Evolutionary conservation across 140 eudicot genomes (phyloP), one percentile per base, ranked within the genome.

Genomic region (Cichorium intybus): DNA sequence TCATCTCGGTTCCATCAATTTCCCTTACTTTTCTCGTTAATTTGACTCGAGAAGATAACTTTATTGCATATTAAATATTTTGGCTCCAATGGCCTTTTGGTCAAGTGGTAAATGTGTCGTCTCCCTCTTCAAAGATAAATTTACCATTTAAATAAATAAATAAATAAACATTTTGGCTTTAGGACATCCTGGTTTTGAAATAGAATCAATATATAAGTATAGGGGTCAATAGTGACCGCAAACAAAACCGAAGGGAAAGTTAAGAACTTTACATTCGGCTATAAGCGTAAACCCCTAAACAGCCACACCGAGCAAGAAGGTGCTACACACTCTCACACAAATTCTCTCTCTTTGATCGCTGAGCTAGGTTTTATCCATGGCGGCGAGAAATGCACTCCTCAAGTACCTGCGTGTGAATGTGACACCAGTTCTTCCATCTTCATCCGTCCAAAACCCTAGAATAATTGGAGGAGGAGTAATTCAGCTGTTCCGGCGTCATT

Each of bases 361-460:
- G 22, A 64, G 64, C 8, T 63, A 64, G 65, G 58, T 43, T 55
- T 26, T 14, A 43, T 47, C 70, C 51, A 84, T 84, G 96, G 96
- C 96, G 77, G 90, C 87, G 27, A 82, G 87, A 77, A 85, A 66
- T 39, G 87, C 96, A 59, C 59, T 88, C 43, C 84, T 88, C 26
- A 88, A 78, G 81, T 54, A 88, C 61, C 71, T 86, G 51, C 82
- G 90, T 68, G 82, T 86, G 64, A 82, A 70, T 54, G 85, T 75
- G 4, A 70, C 61, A 7, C 69, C 80, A 12, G 37, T 45, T 3
- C 63, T 24, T 2, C 28, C 7, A 60, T 68, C 67, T 7, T 63
- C 45, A 31, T 21, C 79, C 12, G 64, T 60, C 46, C 80, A 45
- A 71, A 82, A 70, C 70, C 87, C 73, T 23, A 78, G 80, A 34